These are phyloP conservation scores for Chalara sp. DNA, from an alignment of 2,329 filamentous ascomycete genomes.

Conservation along the genomic window DNA sequence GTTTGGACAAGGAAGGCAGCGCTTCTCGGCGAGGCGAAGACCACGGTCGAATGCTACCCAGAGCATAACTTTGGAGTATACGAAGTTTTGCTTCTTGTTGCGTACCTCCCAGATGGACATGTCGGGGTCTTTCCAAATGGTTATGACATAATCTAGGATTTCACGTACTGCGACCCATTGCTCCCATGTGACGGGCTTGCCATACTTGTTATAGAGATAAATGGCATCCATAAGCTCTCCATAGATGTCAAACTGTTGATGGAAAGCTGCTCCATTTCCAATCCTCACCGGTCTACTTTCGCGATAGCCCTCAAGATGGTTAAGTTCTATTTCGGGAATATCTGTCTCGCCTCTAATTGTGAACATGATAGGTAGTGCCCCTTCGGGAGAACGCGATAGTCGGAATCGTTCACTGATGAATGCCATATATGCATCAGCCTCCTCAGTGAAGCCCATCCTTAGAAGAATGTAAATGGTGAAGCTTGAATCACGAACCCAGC, in stretches of 20 bases:
- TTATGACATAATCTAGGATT: constrained; percentile 66
- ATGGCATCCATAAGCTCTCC: constrained; percentile 73
- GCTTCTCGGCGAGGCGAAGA: constrained; percentile 66
- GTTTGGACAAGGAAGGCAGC: constrained; percentile 69
- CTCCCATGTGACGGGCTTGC: constrained; percentile 64
- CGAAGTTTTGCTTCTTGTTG: constrained; percentile 68
- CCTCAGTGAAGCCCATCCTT: constrained; percentile 66
- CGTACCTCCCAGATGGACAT: constrained; percentile 84
- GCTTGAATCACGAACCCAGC: constrained; percentile 70
- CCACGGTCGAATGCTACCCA: constrained; percentile 78
- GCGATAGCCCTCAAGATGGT: constrained; percentile 66
- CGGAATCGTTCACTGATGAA: constrained; percentile 69
- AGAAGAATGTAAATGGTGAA: constrained; percentile 75
- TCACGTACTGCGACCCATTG: constrained; percentile 66
- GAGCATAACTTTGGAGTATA: constrained; percentile 77
- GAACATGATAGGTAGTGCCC: constrained; percentile 73
- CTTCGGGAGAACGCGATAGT: constrained; percentile 50
- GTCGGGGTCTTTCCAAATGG: constrained; percentile 61
- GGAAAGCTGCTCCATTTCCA: constrained; percentile 70
- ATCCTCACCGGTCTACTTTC: constrained; percentile 67
- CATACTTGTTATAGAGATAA: constrained; percentile 74
- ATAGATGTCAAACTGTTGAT: constrained; percentile 74
- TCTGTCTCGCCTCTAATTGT: constrained; percentile 69
- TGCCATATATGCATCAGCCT: constrained; percentile 72
- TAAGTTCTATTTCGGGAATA: constrained; percentile 62